Conservation (phyloP, 805 yeast genomes). For the Candida orba region DNA sequence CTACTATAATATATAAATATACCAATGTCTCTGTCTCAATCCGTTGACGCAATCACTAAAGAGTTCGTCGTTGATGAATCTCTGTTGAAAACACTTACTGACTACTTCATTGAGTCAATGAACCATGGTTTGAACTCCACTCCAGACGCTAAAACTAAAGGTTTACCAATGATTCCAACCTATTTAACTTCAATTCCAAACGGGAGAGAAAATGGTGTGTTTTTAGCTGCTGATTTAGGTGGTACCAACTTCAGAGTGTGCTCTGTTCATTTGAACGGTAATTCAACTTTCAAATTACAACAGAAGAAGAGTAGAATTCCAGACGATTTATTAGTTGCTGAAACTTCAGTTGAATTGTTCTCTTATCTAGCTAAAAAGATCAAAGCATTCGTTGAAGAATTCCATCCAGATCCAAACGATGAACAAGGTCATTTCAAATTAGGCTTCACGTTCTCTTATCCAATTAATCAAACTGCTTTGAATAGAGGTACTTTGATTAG, state of each 20-base stretch:
- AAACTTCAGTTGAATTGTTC: slow-evolving; percentile 60
- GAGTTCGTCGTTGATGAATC: slow-evolving; percentile 17
- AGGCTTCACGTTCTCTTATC: slow-evolving; percentile 94
- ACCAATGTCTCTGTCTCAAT: slow-evolving; percentile 5
- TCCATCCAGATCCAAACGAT: slow-evolving; percentile 40
- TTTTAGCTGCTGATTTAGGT: slow-evolving; percentile 89
- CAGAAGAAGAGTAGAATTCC: slow-evolving; percentile 82
- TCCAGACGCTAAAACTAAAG: slow-evolving; percentile 32
- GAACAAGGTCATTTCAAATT: slow-evolving; percentile 43
- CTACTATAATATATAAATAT: background rate
- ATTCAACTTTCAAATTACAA: slow-evolving; percentile 67
- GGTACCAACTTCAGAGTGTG: slow-evolving; percentile 96
- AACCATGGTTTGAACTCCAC: slow-evolving; percentile 44
- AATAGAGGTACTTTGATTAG: slow-evolving; percentile 76
- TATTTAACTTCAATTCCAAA: slow-evolving; percentile 79
- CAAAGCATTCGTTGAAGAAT: slow-evolving; percentile 52
- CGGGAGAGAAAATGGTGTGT: slow-evolving; percentile 79
- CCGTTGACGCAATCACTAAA: slow-evolving; percentile 14
- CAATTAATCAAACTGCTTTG: slow-evolving; percentile 79
- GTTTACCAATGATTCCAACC: slow-evolving; percentile 90
- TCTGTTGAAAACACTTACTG: slow-evolving; percentile 25
- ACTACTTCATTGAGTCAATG: slow-evolving; percentile 53
- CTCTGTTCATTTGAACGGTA: slow-evolving; percentile 70
- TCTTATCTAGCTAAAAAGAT: slow-evolving; percentile 68
- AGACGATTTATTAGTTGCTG: slow-evolving; percentile 58